Evolutionary conservation across 345 rosid genomes (phyloP), one percentile per base, ranked within the genome.

Genomic region (Boechera retrofracta): DNA sequence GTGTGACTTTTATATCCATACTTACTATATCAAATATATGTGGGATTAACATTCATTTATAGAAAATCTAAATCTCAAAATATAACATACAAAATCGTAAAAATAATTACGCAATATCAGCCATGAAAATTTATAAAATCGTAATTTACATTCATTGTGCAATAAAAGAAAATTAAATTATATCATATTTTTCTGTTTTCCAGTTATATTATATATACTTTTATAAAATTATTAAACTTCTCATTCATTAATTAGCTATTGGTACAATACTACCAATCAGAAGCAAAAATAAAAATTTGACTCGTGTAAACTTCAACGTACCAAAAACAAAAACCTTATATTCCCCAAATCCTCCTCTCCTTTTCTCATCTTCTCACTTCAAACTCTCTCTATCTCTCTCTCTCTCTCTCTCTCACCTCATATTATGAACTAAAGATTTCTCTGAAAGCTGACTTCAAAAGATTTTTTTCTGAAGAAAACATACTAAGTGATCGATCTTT

Each of bases 341-440:
- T 78, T 59, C 73, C 39, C 69, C 77, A 78, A 78, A 66, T 65
- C 81, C 56, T 78, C 73, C 81, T 78, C 81, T 72, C 81, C 56
- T 59, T 78, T 78, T 78, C 81, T 72, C 81, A 72, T 78, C 77
- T 66, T 59, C 81, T 65, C 73, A 78, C 81, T 78, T 78, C 77
- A 72, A 72, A 48, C 41, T 61, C 58, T 66, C 42, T 72, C 44
- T 56, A 36, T 71, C 12, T 72, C 65, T 72, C 65, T 63, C 21
- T 18, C 21, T 18, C 21, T 18, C 21, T 28, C 52, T 44, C 35
- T 77, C 59, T 24, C 70, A 31, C 69, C 53, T 72, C 64, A 67
- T 39, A 24, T 72, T 58, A 72, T 72, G 77, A 78, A 71, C 76
- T 26, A 64, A 71, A 77, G 16, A 28, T 61, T 73, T 73, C 59